Percentiles rank a stretch among this genome's conserved stretches.
Evolutionary conservation across 306 rosid genomes (phyloP).

Genomic region (Acacia melanoxylon): DNA sequence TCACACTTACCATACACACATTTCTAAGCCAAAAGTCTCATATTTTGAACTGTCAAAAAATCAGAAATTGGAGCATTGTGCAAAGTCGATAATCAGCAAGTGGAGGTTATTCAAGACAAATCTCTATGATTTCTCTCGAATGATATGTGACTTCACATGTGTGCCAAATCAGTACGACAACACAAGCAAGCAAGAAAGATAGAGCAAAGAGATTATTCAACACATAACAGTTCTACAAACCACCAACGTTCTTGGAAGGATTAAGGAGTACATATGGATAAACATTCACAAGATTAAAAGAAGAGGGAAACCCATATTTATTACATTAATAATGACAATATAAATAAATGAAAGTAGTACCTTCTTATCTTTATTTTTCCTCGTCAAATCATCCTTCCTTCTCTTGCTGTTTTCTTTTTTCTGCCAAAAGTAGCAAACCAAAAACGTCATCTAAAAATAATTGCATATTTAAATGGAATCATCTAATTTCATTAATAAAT

Average conservation of each 20-base stretch:
- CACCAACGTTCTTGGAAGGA: background rate
- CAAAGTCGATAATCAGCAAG: background rate
- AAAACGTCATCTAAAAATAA: background rate
- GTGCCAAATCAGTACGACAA: background rate
- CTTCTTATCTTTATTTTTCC: conserved; percentile 92
- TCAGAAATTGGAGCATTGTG: background rate
- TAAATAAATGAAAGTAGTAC: conserved; percentile 39
- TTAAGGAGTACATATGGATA: background rate
- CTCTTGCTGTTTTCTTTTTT: conserved; percentile 97
- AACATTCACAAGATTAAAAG: conserved; percentile 12
- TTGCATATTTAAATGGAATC: background rate
- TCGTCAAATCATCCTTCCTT: conserved; percentile 83
- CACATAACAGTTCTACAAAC: background rate
- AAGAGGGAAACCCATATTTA: background rate
- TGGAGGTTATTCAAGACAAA: conserved; percentile 15
- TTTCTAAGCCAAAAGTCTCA: background rate
- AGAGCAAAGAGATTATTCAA: background rate
- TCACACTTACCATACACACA: background rate
- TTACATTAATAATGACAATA: background rate
- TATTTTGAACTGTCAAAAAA: background rate
- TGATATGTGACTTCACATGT: background rate
- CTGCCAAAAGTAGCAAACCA: conserved; percentile 45
- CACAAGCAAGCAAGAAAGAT: background rate
- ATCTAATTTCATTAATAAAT: background rate
- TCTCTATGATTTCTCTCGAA: background rate